Percentiles rank a stretch among this genome's conserved stretches.
phyloP scores from a whole-genome alignment of 1,284 basidiomycete species.

The Cryptococcus hybrid region DNA sequence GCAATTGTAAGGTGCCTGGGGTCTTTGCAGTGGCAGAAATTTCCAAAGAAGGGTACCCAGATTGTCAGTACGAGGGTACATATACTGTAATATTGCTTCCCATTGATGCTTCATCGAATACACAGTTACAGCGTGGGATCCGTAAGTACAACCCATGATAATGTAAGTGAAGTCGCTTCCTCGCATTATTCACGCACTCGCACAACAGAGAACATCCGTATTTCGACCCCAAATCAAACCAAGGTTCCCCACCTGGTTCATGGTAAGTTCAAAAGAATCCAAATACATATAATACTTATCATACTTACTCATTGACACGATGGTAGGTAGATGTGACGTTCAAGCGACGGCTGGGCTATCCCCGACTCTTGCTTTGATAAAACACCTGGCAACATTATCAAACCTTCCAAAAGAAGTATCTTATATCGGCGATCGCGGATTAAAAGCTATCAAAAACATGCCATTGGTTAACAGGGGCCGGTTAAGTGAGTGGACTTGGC shows the following conservation, averaged over 20 bases:
- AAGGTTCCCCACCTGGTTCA: slow-evolving; percentile 81
- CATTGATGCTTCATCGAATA: not conserved
- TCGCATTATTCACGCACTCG: not conserved
- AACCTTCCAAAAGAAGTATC: slow-evolving; percentile 56
- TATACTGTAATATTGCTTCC: not conserved
- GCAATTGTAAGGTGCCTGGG: slow-evolving; percentile 86
- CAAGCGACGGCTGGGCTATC: slow-evolving; percentile 63
- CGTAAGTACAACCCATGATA: slow-evolving; percentile 53
- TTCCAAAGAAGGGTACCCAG: slow-evolving; percentile 80
- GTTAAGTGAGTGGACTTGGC: slow-evolving; percentile 61
- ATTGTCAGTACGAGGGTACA: slow-evolving; percentile 59
- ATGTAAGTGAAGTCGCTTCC: not conserved
- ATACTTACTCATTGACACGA: not conserved
- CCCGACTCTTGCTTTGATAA: slow-evolving; percentile 78
- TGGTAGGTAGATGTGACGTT: slow-evolving; percentile 71
- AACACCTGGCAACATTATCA: slow-evolving; percentile 58
- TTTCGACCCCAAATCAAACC: slow-evolving; percentile 77
- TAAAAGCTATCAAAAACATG: slow-evolving; percentile 65
- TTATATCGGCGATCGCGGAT: slow-evolving; percentile 63
- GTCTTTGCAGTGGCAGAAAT: slow-evolving; percentile 83
- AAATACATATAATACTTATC: too few species aligned
- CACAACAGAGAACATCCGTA: slow-evolving; percentile 72
- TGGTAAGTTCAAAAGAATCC: too few species aligned
- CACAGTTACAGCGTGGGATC: slow-evolving; percentile 83
- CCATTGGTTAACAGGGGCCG: slow-evolving; percentile 77